Percentiles rank a stretch among this genome's conserved stretches.
phyloP scores from a whole-genome alignment of 108 stramenopile species.

The Skeletonema grethae region DNA sequence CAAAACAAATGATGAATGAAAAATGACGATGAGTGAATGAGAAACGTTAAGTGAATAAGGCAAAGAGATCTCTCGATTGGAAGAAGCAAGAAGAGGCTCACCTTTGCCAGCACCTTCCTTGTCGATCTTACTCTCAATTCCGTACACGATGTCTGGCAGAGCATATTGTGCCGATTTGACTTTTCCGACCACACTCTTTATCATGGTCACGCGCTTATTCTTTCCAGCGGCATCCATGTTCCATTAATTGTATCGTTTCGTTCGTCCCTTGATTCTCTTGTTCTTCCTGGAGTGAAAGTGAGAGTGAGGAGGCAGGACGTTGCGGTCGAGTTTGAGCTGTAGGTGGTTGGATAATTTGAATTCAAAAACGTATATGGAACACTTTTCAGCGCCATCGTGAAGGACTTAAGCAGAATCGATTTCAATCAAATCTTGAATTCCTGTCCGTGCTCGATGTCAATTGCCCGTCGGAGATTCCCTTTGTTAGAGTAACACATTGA shows the following conservation, averaged over 20 bases:
- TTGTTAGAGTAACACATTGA: too few relatives aligned
- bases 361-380: too few relatives aligned
- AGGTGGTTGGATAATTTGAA: too few relatives aligned
- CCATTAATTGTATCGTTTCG: too few relatives aligned
- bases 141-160: slow-evolving; percentile 52
- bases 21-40: not conserved
- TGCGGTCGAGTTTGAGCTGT: too few relatives aligned
- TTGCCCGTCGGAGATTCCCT: too few relatives aligned
- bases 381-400: too few relatives aligned
- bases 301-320: not conserved
- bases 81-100: slow-evolving; percentile 15
- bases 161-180: slow-evolving; percentile 41
- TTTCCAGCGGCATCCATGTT: not conserved
- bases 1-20: slow-evolving; percentile 1
- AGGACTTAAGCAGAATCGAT: too few relatives aligned
- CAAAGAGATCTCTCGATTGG: not conserved
- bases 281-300: too few relatives aligned
- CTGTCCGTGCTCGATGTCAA: too few relatives aligned
- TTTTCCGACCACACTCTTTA: slow-evolving; percentile 47
- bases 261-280: not conserved
- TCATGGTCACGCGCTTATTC: slow-evolving; percentile 46
- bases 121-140: slow-evolving; percentile 47
- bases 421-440: too few relatives aligned
- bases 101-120: slow-evolving; percentile 50
- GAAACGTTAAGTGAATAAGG: not conserved